These are phyloP conservation scores for Viola odorata DNA, from an alignment of 345 rosid species.

Conservation along the genomic window DNA sequence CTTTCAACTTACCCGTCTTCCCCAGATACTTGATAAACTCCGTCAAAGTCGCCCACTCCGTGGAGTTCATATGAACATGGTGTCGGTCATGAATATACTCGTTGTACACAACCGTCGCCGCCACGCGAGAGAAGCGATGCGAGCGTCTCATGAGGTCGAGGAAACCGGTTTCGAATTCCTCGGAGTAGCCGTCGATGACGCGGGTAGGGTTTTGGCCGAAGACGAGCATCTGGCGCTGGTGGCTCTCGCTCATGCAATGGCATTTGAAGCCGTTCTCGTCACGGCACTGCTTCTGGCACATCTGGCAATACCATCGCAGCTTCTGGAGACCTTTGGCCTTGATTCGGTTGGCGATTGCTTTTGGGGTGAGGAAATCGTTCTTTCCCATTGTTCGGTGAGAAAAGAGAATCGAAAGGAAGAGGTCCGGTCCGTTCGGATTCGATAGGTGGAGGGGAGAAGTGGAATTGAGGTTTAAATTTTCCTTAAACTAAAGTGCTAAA, in stretches of 20 bases:
- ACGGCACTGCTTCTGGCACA: conserved; percentile 96
- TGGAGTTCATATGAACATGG: conserved; percentile 91
- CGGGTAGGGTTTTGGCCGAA: conserved; percentile 79
- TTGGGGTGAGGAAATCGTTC: conserved; percentile 87
- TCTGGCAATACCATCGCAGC: conserved; percentile 97
- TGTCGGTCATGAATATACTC: conserved; percentile 86
- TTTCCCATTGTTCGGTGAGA: conserved; percentile 49
- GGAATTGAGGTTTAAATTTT: no score
- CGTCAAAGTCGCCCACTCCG: conserved; percentile 85
- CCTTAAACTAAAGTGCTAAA: no score
- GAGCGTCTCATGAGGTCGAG: conserved; percentile 76
- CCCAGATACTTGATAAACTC: conserved; percentile 86
- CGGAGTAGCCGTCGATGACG: conserved; percentile 77
- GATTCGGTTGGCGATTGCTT: conserved; percentile 85
- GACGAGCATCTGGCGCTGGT: conserved; percentile 92
- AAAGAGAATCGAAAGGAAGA: no score
- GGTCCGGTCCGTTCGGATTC: no score
- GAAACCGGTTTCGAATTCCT: conserved; percentile 69
- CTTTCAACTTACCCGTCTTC: conserved; percentile 80
- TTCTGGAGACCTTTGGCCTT: conserved; percentile 95
- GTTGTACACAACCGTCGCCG: conserved; percentile 93
- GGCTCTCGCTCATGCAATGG: conserved; percentile 96
- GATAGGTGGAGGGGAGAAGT: no score
- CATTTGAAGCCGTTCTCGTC: conserved; percentile 99
- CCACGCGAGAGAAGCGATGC: conserved; percentile 86